These are phyloP conservation scores for Rhodotorula sp. DNA, from an alignment of 1,284 basidiomycete genomes.

Conservation along the genomic window DNA sequence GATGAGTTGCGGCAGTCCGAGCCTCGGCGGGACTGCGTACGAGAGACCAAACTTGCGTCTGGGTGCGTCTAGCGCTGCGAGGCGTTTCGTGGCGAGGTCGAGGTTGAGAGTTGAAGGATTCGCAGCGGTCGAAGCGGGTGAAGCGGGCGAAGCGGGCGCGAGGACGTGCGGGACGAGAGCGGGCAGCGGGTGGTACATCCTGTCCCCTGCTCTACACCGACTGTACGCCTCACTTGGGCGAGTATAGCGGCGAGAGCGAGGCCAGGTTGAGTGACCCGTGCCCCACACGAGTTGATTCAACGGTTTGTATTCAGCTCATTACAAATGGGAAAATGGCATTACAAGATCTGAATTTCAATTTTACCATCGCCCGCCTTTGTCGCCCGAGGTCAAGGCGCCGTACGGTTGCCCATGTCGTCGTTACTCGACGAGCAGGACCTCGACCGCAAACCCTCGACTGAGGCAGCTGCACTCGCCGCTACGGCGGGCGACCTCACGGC, in stretches of 20 bases:
- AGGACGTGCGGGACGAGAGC: neutral
- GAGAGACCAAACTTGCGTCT: neutral
- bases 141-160: constrained; percentile 5
- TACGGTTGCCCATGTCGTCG: neutral
- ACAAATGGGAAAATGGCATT: too few species aligned
- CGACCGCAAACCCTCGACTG: neutral
- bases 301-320: too few species aligned
- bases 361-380: neutral
- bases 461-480: neutral
- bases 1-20: neutral
- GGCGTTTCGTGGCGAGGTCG: neutral
- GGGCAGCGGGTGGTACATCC: neutral
- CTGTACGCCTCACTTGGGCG: too few species aligned
- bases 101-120: neutral
- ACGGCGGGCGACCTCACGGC: neutral
- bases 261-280: neutral
- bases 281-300: neutral
- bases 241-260: neutral
- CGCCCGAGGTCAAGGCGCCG: neutral
- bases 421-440: neutral
- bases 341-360: too few species aligned
- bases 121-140: neutral
- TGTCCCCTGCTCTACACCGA: too few species aligned
- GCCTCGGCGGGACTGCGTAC: neutral
- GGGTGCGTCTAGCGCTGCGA: neutral